These are phyloP conservation scores for Cercophora samala DNA, from an alignment of 495 filamentous ascomycete species.

Conservation along the genomic window DNA sequence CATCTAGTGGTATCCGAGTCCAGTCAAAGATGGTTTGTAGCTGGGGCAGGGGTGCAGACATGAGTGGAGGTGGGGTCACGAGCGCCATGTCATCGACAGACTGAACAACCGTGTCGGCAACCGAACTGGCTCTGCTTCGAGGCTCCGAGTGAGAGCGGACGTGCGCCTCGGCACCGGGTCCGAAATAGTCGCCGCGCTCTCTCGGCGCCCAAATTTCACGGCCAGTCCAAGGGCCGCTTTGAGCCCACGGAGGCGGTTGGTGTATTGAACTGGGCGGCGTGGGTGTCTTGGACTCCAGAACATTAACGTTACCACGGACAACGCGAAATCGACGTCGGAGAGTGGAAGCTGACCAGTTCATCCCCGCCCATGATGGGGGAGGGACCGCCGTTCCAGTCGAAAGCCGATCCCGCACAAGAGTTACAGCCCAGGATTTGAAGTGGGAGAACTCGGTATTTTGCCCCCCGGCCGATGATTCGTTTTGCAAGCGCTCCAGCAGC, in stretches of 20 bases:
- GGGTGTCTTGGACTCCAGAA: conserved; percentile 24
- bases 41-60: conserved; percentile 16
- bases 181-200: conserved; percentile 41
- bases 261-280: conserved; percentile 37
- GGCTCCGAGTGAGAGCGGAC: conserved; percentile 26
- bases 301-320: conserved; percentile 47
- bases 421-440: conserved; percentile 63
- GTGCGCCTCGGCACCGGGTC: conserved; percentile 23
- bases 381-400: conserved; percentile 39
- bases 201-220: conserved; percentile 25
- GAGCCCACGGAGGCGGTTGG: conserved; percentile 24
- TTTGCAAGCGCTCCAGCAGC: conserved; percentile 50
- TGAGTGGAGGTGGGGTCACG: conserved; percentile 11
- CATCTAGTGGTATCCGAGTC: conserved; percentile 59
- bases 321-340: conserved; percentile 60
- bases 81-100: conserved; percentile 32
- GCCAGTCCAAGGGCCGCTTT: conserved; percentile 29
- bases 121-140: conserved; percentile 20
- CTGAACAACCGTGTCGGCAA: conserved; percentile 23
- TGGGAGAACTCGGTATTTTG: conserved; percentile 43
- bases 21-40: conserved; percentile 58
- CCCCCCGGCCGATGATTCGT: conserved; percentile 37
- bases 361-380: conserved; percentile 52
- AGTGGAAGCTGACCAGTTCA: conserved; percentile 62
- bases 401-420: conserved; percentile 46